Evolutionary conservation across 306 rosid genomes (phyloP).

Genomic region (Cicer judaicum): DNA sequence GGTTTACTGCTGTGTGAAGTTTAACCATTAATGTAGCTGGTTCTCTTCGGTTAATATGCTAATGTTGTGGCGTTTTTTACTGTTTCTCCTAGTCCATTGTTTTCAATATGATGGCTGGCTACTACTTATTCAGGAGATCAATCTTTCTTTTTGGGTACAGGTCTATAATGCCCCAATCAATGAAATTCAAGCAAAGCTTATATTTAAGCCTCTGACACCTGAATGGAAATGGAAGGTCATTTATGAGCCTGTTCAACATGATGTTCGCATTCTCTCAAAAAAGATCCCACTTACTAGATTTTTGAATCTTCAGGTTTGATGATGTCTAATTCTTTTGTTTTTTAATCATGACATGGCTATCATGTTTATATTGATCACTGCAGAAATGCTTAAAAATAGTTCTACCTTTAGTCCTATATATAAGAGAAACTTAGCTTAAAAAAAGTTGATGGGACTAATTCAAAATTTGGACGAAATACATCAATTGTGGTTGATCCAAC

Average conservation of each 20-base stretch:
- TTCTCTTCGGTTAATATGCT: conserved; percentile 12
- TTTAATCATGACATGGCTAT: conserved; percentile 16
- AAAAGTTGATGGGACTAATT: too few relatives aligned
- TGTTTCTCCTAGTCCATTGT: conserved; percentile 4
- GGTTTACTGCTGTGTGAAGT: background rate
- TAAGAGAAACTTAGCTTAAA: too few relatives aligned
- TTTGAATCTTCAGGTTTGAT: conserved; percentile 85
- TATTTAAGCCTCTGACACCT: conserved; percentile 80
- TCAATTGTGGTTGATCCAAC: too few relatives aligned
- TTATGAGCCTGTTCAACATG: conserved; percentile 76
- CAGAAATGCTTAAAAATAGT: conserved; percentile 15
- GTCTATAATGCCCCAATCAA: conserved; percentile 87
- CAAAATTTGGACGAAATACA: too few relatives aligned
- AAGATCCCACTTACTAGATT: conserved; percentile 86
- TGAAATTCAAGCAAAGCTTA: conserved; percentile 81
- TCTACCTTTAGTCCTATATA: too few relatives aligned
- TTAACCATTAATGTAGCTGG: conserved; percentile 5
- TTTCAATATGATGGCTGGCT: background rate
- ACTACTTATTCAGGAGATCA: conserved; percentile 25
- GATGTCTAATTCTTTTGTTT: background rate
- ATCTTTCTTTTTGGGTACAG: conserved; percentile 54
- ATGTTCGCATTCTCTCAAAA: conserved; percentile 80
- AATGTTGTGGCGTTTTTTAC: background rate
- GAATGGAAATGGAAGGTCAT: conserved; percentile 84
- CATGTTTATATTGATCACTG: conserved; percentile 14